Conservation (phyloP, 768 basidiomycete species). For the Russula virescens region DNA sequence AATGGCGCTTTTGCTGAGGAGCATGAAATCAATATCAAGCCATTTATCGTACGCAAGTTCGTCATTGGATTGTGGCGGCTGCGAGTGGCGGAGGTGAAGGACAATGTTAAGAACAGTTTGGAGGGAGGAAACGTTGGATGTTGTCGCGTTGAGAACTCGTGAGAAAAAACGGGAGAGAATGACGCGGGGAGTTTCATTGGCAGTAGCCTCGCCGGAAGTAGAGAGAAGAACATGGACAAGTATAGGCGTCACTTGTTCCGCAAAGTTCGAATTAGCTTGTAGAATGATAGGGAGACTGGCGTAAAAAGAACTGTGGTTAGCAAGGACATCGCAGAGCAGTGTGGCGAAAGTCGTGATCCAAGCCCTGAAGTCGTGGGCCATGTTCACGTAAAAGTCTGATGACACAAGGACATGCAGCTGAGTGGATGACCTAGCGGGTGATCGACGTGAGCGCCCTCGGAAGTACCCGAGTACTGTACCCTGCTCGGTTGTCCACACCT, state of each 20-base stretch:
- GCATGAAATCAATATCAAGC: slow-evolving; percentile 68
- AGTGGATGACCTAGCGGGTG: slow-evolving; percentile 27
- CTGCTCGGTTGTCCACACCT: slow-evolving; percentile 21
- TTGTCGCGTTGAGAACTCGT: slow-evolving; percentile 40
- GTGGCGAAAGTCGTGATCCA: slow-evolving; percentile 62
- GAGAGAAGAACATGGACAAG: slow-evolving; percentile 64
- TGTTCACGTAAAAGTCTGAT: slow-evolving; percentile 33
- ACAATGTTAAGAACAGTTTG: slow-evolving; percentile 65
- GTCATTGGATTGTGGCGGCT: slow-evolving; percentile 34
- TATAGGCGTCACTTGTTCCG: slow-evolving; percentile 64
- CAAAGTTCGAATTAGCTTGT: slow-evolving; percentile 47
- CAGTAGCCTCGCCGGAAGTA: slow-evolving; percentile 24
- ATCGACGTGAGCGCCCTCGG: slow-evolving; percentile 24
- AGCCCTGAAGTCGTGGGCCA: slow-evolving; percentile 44
- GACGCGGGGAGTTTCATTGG: slow-evolving; percentile 28
- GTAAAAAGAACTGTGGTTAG: slow-evolving; percentile 54
- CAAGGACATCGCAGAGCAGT: slow-evolving; percentile 55
- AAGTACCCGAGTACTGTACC: slow-evolving; percentile 27
- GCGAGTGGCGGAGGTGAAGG: slow-evolving; percentile 73
- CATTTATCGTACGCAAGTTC: slow-evolving; percentile 65
- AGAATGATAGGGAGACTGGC: slow-evolving; percentile 60
- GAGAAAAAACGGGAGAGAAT: slow-evolving; percentile 52
- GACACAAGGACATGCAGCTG: slow-evolving; percentile 38
- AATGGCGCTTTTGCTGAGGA: slow-evolving; percentile 70
- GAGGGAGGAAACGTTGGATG: slow-evolving; percentile 40